Conservation (phyloP, 2,329 filamentous ascomycete species). For the Cladophialophora yegresii region DNA sequence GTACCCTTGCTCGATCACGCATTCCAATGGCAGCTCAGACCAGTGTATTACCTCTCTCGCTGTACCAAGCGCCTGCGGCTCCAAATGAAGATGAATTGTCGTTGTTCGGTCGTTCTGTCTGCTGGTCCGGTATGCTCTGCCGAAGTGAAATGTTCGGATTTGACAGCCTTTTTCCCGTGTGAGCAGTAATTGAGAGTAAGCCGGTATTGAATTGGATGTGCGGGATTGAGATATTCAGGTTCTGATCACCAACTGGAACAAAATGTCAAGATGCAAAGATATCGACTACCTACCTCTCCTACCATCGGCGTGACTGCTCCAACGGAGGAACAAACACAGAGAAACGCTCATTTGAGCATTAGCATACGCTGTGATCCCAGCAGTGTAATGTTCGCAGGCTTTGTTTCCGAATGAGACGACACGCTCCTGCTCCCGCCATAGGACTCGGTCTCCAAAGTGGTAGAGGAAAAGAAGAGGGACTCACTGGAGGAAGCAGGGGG, state of each 20-base stretch:
- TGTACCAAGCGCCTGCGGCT: background rate
- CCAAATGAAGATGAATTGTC: background rate
- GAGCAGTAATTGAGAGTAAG: background rate
- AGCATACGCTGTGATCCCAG: conserved; percentile 74
- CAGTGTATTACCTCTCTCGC: background rate
- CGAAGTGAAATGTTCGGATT: conserved; percentile 66
- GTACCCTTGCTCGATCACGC: background rate
- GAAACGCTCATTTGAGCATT: conserved; percentile 65
- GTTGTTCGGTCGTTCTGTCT: background rate
- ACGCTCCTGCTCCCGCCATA: conserved; percentile 25
- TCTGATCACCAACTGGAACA: too few species aligned
- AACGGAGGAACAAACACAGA: conserved; percentile 60
- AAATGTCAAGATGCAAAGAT: conserved; percentile 66
- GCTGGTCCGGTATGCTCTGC: conserved; percentile 69
- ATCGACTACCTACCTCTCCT: conserved; percentile 60
- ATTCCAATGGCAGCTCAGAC: background rate
- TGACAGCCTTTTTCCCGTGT: conserved; percentile 68
- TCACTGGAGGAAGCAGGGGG: conserved; percentile 65
- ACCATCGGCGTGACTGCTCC: conserved; percentile 61
- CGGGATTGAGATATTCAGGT: conserved; percentile 45
- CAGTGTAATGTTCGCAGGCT: conserved; percentile 37
- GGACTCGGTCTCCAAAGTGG: conserved; percentile 46
- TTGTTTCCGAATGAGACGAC: conserved; percentile 39
- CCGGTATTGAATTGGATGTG: background rate
- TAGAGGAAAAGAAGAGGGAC: conserved; percentile 56